Conservation (phyloP, 2,329 filamentous ascomycete species). For the Ophiosphaerella herpotricha region DNA sequence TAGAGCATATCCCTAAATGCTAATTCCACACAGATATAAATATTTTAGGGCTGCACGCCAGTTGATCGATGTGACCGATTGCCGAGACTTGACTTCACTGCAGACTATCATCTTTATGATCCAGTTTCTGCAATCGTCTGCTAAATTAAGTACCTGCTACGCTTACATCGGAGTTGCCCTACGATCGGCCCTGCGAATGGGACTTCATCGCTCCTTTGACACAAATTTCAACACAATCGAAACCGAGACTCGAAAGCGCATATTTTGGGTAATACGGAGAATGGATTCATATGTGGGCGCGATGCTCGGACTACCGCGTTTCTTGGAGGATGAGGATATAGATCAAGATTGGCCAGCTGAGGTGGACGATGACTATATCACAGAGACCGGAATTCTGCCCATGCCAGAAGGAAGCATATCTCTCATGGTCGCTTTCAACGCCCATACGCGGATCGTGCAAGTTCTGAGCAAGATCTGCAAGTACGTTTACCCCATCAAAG, state of each 20-base stretch:
- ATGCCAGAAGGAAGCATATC: constrained; percentile 61
- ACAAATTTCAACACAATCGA: constrained; percentile 55
- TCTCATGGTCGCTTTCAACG: constrained; percentile 64
- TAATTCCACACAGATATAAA: constrained; percentile 47
- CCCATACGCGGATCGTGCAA: constrained; percentile 61
- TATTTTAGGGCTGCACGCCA: constrained; percentile 56
- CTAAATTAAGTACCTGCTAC: constrained; percentile 58
- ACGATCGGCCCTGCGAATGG: constrained; percentile 57
- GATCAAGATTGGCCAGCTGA: constrained; percentile 54
- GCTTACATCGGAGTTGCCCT: constrained; percentile 58
- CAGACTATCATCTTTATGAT: constrained; percentile 61
- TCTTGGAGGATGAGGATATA: constrained; percentile 55
- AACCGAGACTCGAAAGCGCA: constrained; percentile 55
- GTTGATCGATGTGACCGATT: constrained; percentile 58
- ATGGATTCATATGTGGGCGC: constrained; percentile 59
- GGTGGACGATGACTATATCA: constrained; percentile 58
- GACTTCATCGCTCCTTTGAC: constrained; percentile 55
- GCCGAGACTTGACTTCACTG: constrained; percentile 55
- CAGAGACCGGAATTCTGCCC: constrained; percentile 53
- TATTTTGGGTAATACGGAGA: constrained; percentile 57
- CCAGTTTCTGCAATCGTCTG: constrained; percentile 57
- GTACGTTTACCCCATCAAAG: constrained; percentile 67
- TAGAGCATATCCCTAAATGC: background rate
- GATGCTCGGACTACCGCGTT: constrained; percentile 55
- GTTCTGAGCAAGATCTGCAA: constrained; percentile 66